A percentile compares a stretch with the other conserved stretches of the same genome.
These are phyloP conservation scores for Neoboletus magnificus DNA, from an alignment of 768 basidiomycete genomes.

Conservation along the genomic window DNA sequence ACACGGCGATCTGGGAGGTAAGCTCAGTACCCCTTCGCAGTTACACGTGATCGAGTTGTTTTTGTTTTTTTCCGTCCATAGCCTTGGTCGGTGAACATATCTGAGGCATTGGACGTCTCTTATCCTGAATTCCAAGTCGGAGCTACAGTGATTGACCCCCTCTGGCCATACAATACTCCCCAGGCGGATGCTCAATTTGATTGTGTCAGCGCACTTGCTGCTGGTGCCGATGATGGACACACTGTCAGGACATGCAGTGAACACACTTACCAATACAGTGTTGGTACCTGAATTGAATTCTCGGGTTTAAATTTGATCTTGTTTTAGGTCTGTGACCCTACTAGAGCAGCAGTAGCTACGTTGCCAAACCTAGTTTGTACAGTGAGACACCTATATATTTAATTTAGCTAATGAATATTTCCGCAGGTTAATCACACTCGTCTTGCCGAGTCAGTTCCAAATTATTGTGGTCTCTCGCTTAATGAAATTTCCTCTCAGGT, in stretches of 20 bases:
- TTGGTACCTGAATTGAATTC: slow-evolving; percentile 21
- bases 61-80: slow-evolving; percentile 16
- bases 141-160: slow-evolving; percentile 48
- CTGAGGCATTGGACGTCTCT: slow-evolving; percentile 35
- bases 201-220: slow-evolving; percentile 47
- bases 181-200: slow-evolving; percentile 36
- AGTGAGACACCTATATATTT: neutral
- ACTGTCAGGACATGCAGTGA: slow-evolving; percentile 50
- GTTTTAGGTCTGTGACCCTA: slow-evolving; percentile 8
- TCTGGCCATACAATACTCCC: slow-evolving; percentile 48
- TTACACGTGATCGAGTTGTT: neutral
- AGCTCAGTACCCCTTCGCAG: slow-evolving; percentile 2
- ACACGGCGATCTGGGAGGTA: slow-evolving; percentile 46
- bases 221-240: slow-evolving; percentile 40
- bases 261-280: slow-evolving; percentile 54
- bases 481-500: slow-evolving; percentile 30
- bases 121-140: slow-evolving; percentile 47
- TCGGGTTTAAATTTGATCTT: slow-evolving; percentile 39
- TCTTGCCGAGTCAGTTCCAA: slow-evolving; percentile 39
- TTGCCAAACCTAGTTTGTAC: slow-evolving; percentile 44
- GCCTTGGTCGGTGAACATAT: slow-evolving; percentile 51
- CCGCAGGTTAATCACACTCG: slow-evolving; percentile 51
- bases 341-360: slow-evolving; percentile 44
- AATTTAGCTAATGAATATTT: neutral
- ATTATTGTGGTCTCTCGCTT: neutral